phyloP scores from a whole-genome alignment of 352 stramenopile species.

The Aphanomyces astaci region DNA sequence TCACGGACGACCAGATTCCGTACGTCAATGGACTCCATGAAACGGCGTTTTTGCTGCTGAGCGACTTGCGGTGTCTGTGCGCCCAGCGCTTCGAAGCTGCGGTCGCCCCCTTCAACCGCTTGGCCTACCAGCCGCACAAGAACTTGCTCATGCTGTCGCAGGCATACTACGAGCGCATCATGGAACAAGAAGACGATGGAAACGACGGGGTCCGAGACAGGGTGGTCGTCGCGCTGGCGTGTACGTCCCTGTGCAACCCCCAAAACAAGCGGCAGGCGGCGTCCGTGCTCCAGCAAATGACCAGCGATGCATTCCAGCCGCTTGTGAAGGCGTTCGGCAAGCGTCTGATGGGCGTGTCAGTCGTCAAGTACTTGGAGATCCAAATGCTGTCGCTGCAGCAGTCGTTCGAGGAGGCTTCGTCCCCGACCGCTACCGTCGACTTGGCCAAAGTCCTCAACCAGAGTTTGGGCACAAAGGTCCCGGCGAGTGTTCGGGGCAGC shows the following conservation, averaged over 20 bases:
- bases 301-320: conserved; percentile 37
- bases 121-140: conserved; percentile 66
- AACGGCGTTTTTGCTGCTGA: conserved; percentile 68
- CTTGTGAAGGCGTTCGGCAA: conserved; percentile 76
- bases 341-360: conserved; percentile 62
- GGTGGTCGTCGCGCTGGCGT: conserved; percentile 58
- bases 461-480: conserved; percentile 69
- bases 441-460: conserved; percentile 74
- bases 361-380: conserved; percentile 77
- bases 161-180: conserved; percentile 78
- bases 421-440: conserved; percentile 45
- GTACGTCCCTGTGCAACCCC: conserved; percentile 71
- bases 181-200: conserved; percentile 43
- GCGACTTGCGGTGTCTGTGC: conserved; percentile 70
- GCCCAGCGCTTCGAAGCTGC: conserved; percentile 73
- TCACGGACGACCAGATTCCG: not conserved
- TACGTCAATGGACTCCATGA: conserved; percentile 31
- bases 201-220: conserved; percentile 38
- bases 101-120: conserved; percentile 40
- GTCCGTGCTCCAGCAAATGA: conserved; percentile 58
- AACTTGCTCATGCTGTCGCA: conserved; percentile 61
- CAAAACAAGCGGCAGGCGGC: conserved; percentile 74
- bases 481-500: conserved; percentile 47
- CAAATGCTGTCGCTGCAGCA: conserved; percentile 79
- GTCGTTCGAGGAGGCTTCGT: conserved; percentile 63